Evolutionary conservation across 2,329 filamentous ascomycete species (phyloP).

Genomic region (Berkeleyomyces basicola): DNA sequence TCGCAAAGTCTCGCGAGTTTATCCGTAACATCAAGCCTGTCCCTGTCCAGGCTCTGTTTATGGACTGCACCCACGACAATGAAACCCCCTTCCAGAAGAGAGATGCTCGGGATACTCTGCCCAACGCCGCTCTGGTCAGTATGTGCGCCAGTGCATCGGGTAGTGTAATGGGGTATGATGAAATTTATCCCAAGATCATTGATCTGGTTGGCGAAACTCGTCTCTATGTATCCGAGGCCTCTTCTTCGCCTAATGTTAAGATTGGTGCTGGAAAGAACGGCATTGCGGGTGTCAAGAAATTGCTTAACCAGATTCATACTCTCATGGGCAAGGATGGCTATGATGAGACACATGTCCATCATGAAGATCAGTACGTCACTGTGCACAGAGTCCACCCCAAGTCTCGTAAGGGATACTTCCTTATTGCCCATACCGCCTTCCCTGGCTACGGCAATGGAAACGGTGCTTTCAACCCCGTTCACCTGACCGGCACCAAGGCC

Average conservation of each 20-base stretch:
- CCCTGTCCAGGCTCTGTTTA: constrained; percentile 85
- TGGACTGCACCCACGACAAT: constrained; percentile 99
- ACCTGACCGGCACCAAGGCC: constrained; percentile 68
- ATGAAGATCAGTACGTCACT: constrained; percentile 90
- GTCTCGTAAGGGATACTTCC: constrained; percentile 82
- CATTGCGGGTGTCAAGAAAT: constrained; percentile 78
- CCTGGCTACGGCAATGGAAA: constrained; percentile 78
- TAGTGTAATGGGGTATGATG: constrained; percentile 96
- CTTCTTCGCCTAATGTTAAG: constrained; percentile 40
- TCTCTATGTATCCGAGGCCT: constrained; percentile 64
- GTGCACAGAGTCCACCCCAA: constrained; percentile 88
- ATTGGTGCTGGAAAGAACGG: constrained; percentile 59
- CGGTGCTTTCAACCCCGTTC: constrained; percentile 61
- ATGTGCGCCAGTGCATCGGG: constrained; percentile 94
- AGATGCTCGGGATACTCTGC: constrained; percentile 81
- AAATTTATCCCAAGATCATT: constrained; percentile 85
- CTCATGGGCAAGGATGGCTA: constrained; percentile 93
- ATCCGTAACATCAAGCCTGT: constrained; percentile 72
- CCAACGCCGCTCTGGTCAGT: constrained; percentile 81
- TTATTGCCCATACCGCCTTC: constrained; percentile 92
- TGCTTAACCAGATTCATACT: constrained; percentile 87
- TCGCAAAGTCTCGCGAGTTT: constrained; percentile 38
- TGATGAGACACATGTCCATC: constrained; percentile 89
- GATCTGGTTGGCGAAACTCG: constrained; percentile 83
- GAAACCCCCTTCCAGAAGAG: constrained; percentile 91